Conservation (phyloP, 768 basidiomycete genomes). For the Leucosporidium creatinivorum region DNA sequence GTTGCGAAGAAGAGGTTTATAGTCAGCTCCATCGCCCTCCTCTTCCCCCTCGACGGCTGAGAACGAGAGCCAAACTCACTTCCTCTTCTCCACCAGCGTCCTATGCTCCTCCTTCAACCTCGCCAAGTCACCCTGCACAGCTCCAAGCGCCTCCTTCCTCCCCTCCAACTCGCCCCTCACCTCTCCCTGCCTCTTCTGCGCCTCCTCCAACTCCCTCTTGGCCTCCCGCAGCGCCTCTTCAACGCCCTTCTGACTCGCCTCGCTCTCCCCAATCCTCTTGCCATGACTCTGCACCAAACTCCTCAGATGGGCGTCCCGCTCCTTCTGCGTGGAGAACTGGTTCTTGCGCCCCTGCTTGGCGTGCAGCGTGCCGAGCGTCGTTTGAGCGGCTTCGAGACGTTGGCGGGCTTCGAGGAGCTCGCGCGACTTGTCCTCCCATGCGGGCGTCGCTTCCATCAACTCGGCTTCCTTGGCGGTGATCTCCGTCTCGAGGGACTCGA, state of each 20-base stretch:
- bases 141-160: conserved; percentile 55
- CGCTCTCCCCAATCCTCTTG: conserved; percentile 50
- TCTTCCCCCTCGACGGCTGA: not conserved
- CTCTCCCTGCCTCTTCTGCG: conserved; percentile 49
- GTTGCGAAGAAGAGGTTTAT: not conserved
- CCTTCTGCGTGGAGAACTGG: conserved; percentile 72
- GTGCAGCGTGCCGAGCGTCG: conserved; percentile 64
- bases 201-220: conserved; percentile 45
- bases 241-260: conserved; percentile 50
- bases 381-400: conserved; percentile 66
- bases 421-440: conserved; percentile 57
- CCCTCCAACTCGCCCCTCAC: conserved; percentile 53
- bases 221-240: conserved; percentile 38
- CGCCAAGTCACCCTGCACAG: conserved; percentile 49
- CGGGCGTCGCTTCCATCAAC: conserved; percentile 59
- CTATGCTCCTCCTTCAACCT: conserved; percentile 60
- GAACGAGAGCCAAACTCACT: conserved; percentile 44
- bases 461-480: conserved; percentile 58
- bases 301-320: conserved; percentile 74
- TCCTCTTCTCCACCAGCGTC: conserved; percentile 68
- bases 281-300: conserved; percentile 63
- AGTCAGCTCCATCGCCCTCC: not conserved
- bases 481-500: conserved; percentile 54
- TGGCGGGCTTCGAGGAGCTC: conserved; percentile 47
- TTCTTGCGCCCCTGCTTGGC: conserved; percentile 83